Conservation (phyloP, 148 eudicot species). For the Hydrangea macrophylla region DNA sequence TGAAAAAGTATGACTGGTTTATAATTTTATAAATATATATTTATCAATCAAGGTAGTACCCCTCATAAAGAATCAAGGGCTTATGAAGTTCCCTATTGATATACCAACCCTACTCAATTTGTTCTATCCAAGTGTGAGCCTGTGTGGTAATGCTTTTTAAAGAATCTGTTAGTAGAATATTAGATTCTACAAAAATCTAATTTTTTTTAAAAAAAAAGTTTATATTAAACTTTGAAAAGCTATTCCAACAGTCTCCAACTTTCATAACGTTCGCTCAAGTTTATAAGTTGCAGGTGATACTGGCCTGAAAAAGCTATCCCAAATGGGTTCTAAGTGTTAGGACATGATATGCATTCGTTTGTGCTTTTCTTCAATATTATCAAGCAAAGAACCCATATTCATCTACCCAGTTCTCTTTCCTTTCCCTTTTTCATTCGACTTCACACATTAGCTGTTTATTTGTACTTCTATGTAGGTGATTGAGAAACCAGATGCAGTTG, state of each 20-base stretch:
- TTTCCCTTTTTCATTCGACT: background rate
- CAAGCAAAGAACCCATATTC: background rate
- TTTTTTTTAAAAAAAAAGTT: too few species aligned
- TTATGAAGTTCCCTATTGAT: background rate
- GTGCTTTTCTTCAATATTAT: background rate
- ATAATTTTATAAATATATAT: background rate
- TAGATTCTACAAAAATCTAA: background rate
- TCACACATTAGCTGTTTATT: slow-evolving; percentile 8
- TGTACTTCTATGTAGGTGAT: slow-evolving; percentile 41
- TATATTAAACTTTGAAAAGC: too few species aligned
- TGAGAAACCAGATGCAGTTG: slow-evolving; percentile 66
- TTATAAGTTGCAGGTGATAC: too few species aligned
- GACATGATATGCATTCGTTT: background rate
- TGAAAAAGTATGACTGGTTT: background rate
- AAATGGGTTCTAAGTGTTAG: background rate
- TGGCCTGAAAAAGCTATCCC: too few species aligned
- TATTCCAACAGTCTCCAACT: too few species aligned
- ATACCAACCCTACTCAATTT: background rate
- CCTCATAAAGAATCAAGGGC: background rate
- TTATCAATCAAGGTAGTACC: background rate
- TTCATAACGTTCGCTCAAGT: too few species aligned
- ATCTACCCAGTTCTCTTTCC: background rate
- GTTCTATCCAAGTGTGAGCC: background rate
- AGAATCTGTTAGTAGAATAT: background rate
- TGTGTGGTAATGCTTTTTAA: background rate